A percentile compares a stretch with the other conserved stretches of the same genome.
These are phyloP conservation scores for Mucor irregularis DNA, from an alignment of 371 early-diverging fungal species.

Conservation along the genomic window DNA sequence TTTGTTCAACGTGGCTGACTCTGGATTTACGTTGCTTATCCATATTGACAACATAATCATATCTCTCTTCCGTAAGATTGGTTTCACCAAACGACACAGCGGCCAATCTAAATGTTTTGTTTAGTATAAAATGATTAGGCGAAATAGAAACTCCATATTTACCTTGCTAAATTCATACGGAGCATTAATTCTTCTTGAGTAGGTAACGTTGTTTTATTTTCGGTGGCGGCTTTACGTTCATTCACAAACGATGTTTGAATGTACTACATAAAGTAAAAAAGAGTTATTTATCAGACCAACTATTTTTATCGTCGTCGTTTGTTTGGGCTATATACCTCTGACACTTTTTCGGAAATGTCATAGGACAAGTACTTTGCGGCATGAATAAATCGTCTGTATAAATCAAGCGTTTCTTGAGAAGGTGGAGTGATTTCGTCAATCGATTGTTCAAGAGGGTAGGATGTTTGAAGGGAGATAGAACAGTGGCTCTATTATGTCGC, in stretches of 20 bases:
- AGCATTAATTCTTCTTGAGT: conserved; percentile 53
- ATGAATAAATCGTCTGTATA: conserved; percentile 55
- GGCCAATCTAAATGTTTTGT: conserved; percentile 39
- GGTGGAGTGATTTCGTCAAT: conserved; percentile 7
- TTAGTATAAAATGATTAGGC: too few species aligned
- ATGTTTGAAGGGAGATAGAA: conserved; percentile 38
- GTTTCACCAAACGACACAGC: conserved; percentile 45
- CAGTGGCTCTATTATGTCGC: conserved; percentile 60
- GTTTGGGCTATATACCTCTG: conserved; percentile 51
- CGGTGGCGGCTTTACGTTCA: conserved; percentile 51
- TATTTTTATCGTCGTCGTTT: background rate
- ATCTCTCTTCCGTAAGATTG: conserved; percentile 32
- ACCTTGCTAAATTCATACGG: conserved; percentile 37
- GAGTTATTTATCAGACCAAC: background rate
- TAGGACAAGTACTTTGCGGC: conserved; percentile 43
- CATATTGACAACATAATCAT: conserved; percentile 35
- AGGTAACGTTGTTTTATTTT: conserved; percentile 26
- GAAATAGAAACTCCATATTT: background rate
- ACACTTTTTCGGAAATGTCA: conserved; percentile 53
- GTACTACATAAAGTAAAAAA: conserved; percentile 32
- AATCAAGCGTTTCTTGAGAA: conserved; percentile 33
- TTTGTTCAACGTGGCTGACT: too few species aligned
- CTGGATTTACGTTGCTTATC: conserved; percentile 26
- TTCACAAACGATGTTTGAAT: conserved; percentile 59
- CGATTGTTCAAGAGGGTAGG: conserved; percentile 10